A percentile compares a stretch with the other conserved stretches of the same genome.
Evolutionary conservation across 345 rosid species (phyloP).

Genomic region (Boechera stricta): DNA sequence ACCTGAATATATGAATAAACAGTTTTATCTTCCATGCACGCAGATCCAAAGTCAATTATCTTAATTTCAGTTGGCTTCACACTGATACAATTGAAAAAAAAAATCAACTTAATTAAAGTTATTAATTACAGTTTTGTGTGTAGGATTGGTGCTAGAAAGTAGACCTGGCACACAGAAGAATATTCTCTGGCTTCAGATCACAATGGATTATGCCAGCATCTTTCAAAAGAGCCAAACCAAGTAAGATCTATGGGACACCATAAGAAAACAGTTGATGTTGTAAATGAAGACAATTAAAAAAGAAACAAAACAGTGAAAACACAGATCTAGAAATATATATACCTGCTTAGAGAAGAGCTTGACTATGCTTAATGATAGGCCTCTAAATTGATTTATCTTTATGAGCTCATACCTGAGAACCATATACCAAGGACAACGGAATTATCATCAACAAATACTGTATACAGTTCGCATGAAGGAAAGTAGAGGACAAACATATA

Average conservation of each 20-base stretch:
- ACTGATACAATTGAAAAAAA: slow-evolving; percentile 55
- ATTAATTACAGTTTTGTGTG: slow-evolving; percentile 25
- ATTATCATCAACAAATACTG: slow-evolving; percentile 27
- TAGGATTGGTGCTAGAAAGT: slow-evolving; percentile 32
- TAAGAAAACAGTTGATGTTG: slow-evolving; percentile 25
- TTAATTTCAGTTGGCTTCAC: slow-evolving; percentile 94
- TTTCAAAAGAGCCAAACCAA: slow-evolving; percentile 86
- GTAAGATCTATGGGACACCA: slow-evolving; percentile 67
- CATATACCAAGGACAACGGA: slow-evolving; percentile 40
- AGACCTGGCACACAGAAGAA: slow-evolving; percentile 94
- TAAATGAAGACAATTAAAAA: slow-evolving; percentile 28
- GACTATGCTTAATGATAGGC: slow-evolving; percentile 93
- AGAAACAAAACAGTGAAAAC: slow-evolving; percentile 22
- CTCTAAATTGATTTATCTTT: slow-evolving; percentile 93
- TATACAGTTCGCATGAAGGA: slow-evolving; percentile 9
- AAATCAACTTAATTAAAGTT: slow-evolving; percentile 33
- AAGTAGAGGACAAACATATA: slow-evolving; percentile 15
- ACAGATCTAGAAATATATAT: slow-evolving; percentile 26
- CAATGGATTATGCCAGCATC: slow-evolving; percentile 98
- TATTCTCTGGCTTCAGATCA: slow-evolving; percentile 98
- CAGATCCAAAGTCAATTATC: slow-evolving; percentile 99
- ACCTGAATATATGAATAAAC: slow-evolving; percentile 99
- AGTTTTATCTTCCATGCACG: slow-evolving; percentile 98
- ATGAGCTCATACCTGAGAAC: slow-evolving; percentile 90
- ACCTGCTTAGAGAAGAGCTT: slow-evolving; percentile 98